Base-by-base conservation (phyloP, 306 rosid genomes). In the Spatholobus suberectus region DNA sequence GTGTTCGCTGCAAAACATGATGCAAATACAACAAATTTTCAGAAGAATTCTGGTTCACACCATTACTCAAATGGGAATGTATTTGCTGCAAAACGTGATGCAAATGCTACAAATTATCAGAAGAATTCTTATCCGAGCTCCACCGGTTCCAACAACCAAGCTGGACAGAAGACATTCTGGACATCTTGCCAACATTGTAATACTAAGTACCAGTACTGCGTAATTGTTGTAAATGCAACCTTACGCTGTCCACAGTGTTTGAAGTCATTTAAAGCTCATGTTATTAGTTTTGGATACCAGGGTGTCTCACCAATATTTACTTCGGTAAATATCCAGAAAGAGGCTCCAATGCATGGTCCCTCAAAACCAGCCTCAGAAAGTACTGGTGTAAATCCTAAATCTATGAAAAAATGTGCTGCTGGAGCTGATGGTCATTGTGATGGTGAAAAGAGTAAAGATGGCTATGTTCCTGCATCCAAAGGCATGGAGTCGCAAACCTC, bases 101-200 rank as follows among this genome's bases (percentile, higher is more conserved):
- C 43, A 32, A 70, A 85, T 70, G 83, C 80, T 32, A 79, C 74
- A 10, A 91, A 81, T 41, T 8, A 34, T 74, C 90, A 68, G 70
- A 84, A 24, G 17, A 43, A 27, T 1, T 11, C 18, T 43, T 10
- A 17, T 86, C 65, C 94, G 37, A 86, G 84, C 18, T 13, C n/a
- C 71, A 12, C 89, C 21, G 47, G 35, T 63, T 52, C 75, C 51
- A 61, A 41, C 43, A 83, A 79, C 79, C 90, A 84, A 76, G 52
- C 67, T 70, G 84, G 24, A 10, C 78, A 5, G 35, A 75, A 35
- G 35, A 86, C 92, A 14, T 95, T 93, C 82, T 90, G 93, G 94
- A 92, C 99, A 59, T 18, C 13, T 58, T 96, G 99, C 87, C 54
- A 62, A 9, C 78, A 70, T 65, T 95, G 98, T 77, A 69, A 41